A percentile compares a stretch with the other conserved stretches of the same genome.
Evolutionary conservation across 108 stramenopile species (phyloP).

Genomic region (Fragilariopsis cylindrus): DNA sequence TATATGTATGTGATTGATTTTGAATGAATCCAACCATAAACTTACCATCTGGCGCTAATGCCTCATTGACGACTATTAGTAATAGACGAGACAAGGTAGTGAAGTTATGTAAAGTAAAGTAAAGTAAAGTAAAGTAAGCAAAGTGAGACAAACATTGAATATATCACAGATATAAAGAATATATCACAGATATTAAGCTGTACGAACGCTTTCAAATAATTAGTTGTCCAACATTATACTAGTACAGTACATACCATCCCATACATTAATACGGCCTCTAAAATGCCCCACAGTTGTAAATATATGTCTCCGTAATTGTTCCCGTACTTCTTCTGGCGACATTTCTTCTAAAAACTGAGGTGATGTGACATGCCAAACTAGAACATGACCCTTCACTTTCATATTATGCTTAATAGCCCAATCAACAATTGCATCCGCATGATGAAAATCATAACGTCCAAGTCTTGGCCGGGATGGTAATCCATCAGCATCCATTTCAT

Average conservation of each 20-base stretch:
- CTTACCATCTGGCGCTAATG: constrained; percentile 78
- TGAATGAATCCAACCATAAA: not conserved
- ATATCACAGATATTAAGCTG: too few relatives aligned
- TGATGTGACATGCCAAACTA: constrained; percentile 88
- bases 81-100: too few relatives aligned
- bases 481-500: constrained; percentile 56
- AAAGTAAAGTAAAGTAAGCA: too few relatives aligned
- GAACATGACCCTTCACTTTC: constrained; percentile 88
- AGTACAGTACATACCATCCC: constrained; percentile 51
- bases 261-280: constrained; percentile 70
- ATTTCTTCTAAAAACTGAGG: constrained; percentile 55
- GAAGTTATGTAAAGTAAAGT: too few relatives aligned
- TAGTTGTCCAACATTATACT: too few relatives aligned
- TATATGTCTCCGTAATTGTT: constrained; percentile 73
- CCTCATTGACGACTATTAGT: constrained; percentile 81
- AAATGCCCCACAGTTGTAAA: constrained; percentile 88
- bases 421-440: constrained; percentile 84
- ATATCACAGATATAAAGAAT: too few relatives aligned
- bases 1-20: too few relatives aligned
- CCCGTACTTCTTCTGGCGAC: constrained; percentile 57
- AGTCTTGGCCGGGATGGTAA: constrained; percentile 42
- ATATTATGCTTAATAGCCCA: constrained; percentile 74
- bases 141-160: too few relatives aligned
- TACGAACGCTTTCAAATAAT: too few relatives aligned
- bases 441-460: constrained; percentile 87